Percentiles rank a stretch among this genome's conserved stretches.
These are phyloP conservation scores for Blepharisma japonicum DNA, from an alignment of 73 alveolate species.

Conservation along the genomic window DNA sequence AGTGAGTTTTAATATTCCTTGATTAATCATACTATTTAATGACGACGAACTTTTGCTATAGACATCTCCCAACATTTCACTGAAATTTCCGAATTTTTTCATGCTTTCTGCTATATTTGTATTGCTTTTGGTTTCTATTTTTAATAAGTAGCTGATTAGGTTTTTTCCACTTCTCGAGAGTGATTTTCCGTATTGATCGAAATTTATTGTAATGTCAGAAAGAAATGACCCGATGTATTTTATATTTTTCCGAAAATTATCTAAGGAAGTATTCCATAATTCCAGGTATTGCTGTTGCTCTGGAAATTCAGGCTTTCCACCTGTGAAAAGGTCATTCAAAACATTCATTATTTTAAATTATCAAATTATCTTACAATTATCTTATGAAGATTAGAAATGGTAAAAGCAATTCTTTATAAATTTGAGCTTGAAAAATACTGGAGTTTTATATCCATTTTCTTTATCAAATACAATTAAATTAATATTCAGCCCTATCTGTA, in stretches of 20 bases:
- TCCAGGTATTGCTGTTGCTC: slow-evolving; percentile 14
- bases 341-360: neutral
- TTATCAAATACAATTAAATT: too few species aligned
- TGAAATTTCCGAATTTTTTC: neutral
- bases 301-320: slow-evolving; percentile 14
- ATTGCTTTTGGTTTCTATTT: neutral
- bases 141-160: neutral
- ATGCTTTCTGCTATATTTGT: slow-evolving; percentile 12
- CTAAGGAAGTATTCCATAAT: neutral
- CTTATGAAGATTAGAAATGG: too few species aligned
- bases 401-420: too few species aligned
- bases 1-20: neutral
- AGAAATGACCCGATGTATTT: neutral
- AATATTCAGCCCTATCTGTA: too few species aligned
- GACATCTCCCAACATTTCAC: slow-evolving; percentile 20
- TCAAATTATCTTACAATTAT: too few species aligned
- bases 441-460: too few species aligned
- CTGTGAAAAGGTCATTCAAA: slow-evolving; percentile 2
- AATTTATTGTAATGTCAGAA: neutral
- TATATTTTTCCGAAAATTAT: neutral
- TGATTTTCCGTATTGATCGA: slow-evolving; percentile 17
- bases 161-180: neutral
- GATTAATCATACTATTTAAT: neutral
- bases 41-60: slow-evolving; percentile 11
- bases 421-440: too few species aligned